Conservation (phyloP, 352 stramenopile genomes). For the Albugo laibachii region DNA sequence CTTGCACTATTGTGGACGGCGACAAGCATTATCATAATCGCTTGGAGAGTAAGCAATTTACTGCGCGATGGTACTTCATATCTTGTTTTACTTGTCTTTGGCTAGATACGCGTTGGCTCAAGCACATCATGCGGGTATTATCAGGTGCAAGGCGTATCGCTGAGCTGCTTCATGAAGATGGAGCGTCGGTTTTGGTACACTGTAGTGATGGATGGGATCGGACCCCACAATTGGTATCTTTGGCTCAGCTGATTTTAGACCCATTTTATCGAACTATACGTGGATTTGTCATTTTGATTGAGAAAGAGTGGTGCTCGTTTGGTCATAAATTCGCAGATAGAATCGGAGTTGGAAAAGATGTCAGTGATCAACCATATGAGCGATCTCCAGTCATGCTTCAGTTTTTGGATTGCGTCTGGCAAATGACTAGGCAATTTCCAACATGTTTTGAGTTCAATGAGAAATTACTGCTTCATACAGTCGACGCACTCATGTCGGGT, state of each 20-base stretch:
- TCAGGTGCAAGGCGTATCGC: conserved; percentile 83
- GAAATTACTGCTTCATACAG: conserved; percentile 79
- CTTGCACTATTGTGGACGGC: conserved; percentile 57
- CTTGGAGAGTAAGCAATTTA: conserved; percentile 47
- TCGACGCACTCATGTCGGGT: conserved; percentile 92
- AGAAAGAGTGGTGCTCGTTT: conserved; percentile 74
- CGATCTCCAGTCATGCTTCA: conserved; percentile 75
- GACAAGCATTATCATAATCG: conserved; percentile 79
- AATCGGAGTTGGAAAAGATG: conserved; percentile 53
- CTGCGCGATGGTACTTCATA: conserved; percentile 62
- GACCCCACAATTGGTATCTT: conserved; percentile 74
- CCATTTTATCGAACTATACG: conserved; percentile 63
- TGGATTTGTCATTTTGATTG: conserved; percentile 61
- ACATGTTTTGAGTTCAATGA: conserved; percentile 97
- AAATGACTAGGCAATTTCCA: conserved; percentile 84
- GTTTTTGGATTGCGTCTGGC: conserved; percentile 67
- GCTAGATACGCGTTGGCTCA: conserved; percentile 92
- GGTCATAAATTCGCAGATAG: conserved; percentile 68
- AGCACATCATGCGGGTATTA: conserved; percentile 88
- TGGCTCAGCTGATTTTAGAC: conserved; percentile 50
- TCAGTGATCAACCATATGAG: conserved; percentile 23
- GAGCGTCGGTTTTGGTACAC: conserved; percentile 60
- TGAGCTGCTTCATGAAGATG: conserved; percentile 78
- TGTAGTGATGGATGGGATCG: conserved; percentile 79
- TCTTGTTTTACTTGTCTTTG: conserved; percentile 86